Base-by-base conservation (phyloP, 331 rosid species). In the Pyrus hybrid region DNA sequence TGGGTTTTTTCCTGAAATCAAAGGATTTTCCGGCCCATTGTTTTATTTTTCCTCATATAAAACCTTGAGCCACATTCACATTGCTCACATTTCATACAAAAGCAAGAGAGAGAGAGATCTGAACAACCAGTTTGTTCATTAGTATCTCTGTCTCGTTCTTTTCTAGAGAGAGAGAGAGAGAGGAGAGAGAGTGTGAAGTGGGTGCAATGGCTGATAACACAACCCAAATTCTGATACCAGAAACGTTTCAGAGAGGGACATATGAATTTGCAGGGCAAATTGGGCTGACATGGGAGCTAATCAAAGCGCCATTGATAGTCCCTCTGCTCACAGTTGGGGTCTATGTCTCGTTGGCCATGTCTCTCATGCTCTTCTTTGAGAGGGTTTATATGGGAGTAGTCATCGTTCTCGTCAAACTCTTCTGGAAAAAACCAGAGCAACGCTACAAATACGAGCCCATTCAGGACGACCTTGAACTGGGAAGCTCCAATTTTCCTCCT, bases 361-460 rank as follows among this genome's bases (percentile, higher is more conserved):
- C 96, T 0, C 91, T 93, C n/a, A 93, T 93, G 97, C 89, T 92
- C 18, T 92, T 92, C 84, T 64, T 82, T 11, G 97, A 92, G 70
- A 88, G 97, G 79, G 81, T 92, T 2, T 92, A 92, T 75, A 92
- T 92, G 97, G 97, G 97, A 1, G 16, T 92, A 3, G 97, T 92
- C 84, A 92, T 92, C 57, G 57, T 92, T 67, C 80, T 92, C n/a
- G 87, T 90, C 25, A 93, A 89, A 54, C 86, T 93, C 33, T 93
- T 93, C 66, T 88, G 96, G 96, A 86, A 87, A 64, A 93, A 93
- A 77, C 98, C 96, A 5, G 93, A 93, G 7, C 77, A 86, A 41
- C 88, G 96, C 8, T 93, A 90, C 84, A 88, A 78, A 1, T 90
- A 37, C 5, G 91, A 93, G 13, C 80, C 84, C 2, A 70, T 93